A percentile compares a stretch with the other conserved stretches of the same genome.
Evolutionary conservation across 2,329 filamentous ascomycete species (phyloP).

Genomic region (Blastomyces percursus): DNA sequence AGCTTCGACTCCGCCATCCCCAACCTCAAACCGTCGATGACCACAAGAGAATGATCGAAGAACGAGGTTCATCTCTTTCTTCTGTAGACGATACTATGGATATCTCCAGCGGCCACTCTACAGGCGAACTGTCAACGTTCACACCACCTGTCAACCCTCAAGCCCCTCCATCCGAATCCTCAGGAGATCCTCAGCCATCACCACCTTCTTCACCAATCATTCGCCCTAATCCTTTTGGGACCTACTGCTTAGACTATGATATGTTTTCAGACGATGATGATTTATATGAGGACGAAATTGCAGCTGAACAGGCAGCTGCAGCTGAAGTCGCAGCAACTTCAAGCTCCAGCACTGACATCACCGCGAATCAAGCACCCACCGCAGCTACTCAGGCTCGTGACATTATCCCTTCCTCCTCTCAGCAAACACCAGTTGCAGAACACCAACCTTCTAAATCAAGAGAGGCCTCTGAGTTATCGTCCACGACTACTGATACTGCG

Average conservation of each 20-base stretch:
- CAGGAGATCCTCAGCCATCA: neutral
- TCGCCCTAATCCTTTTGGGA: constrained; percentile 11
- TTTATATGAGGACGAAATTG: neutral
- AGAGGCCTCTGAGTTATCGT: constrained; percentile 4
- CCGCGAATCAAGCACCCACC: neutral
- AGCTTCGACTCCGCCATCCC: constrained; percentile 15
- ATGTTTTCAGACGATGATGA: constrained; percentile 17
- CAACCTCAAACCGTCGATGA: neutral
- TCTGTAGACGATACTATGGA: neutral
- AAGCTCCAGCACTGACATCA: neutral
- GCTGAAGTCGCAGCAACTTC: neutral
- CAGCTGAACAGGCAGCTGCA: neutral
- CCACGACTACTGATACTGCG: neutral
- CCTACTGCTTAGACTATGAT: constrained; percentile 25
- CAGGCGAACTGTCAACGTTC: too few species aligned
- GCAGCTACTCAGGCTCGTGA: neutral
- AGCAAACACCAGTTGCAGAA: neutral
- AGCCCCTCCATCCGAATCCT: neutral
- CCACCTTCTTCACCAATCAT: neutral
- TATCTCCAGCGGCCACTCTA: neutral
- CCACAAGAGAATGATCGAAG: neutral
- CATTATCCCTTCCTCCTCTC: neutral
- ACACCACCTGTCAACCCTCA: neutral
- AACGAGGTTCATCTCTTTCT: neutral
- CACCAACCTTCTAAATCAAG: neutral